Evolutionary conservation across 1,284 basidiomycete species (phyloP), one percentile per base, ranked within the genome.

Genomic region (Tilletiopsis washingtonensis): DNA sequence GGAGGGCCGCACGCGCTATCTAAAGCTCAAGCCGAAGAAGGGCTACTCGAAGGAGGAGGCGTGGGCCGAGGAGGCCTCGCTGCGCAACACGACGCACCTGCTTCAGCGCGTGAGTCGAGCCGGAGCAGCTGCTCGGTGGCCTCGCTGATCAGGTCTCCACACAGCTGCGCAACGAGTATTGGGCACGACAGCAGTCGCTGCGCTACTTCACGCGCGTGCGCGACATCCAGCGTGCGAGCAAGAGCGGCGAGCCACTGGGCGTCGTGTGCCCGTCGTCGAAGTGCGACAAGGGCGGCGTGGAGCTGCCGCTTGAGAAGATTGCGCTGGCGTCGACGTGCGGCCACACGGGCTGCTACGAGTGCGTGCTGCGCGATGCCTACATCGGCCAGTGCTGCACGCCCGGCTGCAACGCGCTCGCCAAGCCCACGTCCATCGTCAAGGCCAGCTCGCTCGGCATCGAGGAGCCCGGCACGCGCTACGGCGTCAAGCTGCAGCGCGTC

Each of bases 401-500:
- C 1, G 59, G 52, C 11, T 65, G 62, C 45, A 58, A 60, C 0
- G 61, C 57, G 15, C 40, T 58, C 0, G 57, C 57, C 19, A 64
- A 62, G 23, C 58, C 61, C 1, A 58, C 57, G 1, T 53, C 50
- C n/a, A 54, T 65, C 45, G 53, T 65, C 1, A 49, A 56, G 5
- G 62, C 62, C 2, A 56, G 58, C 5, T 51, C 53, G 11, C 47
- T 65, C 4, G 61, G 61, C 17, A 61, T 62, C 25, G 57, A 65
- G 25, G 59, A 55, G 78, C 88, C 79, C 34, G 88, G 86, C 29
- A 64, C 62, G 1, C 84, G 82, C 58, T 96, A 83, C 60, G 91
- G 91, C 6, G 83, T 83, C 76, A 96, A 96, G 75, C 77, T 96
- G 21, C 87, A 91, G 67, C 82, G 81, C 62, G 82, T 91, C 46